Conservation (phyloP, 768 basidiomycete genomes). For the Pleurotus tuoliensis region DNA sequence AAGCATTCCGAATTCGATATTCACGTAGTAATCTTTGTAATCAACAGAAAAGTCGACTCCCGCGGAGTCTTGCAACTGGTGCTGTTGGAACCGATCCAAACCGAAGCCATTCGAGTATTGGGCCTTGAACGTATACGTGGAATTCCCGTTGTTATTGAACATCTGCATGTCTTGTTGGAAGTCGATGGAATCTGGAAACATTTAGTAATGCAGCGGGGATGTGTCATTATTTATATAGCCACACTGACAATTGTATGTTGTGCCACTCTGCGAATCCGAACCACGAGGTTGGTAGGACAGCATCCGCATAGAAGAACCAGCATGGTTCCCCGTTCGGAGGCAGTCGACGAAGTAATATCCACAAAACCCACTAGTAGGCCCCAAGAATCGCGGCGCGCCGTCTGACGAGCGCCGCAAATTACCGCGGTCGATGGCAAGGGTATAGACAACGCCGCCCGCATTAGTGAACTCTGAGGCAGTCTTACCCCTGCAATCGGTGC, state of each 20-base stretch:
- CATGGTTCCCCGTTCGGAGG: no score
- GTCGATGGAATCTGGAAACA: not conserved
- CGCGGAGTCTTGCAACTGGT: not conserved
- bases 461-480: not conserved
- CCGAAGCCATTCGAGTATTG: not conserved
- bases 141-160: conserved; percentile 1
- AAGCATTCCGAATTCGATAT: not conserved
- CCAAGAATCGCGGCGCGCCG: no score
- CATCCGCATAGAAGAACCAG: not conserved
- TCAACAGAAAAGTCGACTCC: not conserved
- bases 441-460: no score
- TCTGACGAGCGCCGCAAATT: no score
- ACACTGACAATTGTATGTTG: not conserved
- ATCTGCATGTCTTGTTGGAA: conserved; percentile 3
- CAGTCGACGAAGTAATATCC: no score
- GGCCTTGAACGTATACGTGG: not conserved
- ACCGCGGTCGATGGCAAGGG: no score
- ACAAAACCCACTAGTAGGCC: no score
- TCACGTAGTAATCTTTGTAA: conserved; percentile 1
- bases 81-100: not conserved
- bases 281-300: not conserved
- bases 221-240: no score
- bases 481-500: not conserved
- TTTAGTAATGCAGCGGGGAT: not conserved
- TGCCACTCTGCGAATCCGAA: not conserved